phyloP scores from a whole-genome alignment of 2,329 filamentous ascomycete species.

The Fusarium penzigii region DNA sequence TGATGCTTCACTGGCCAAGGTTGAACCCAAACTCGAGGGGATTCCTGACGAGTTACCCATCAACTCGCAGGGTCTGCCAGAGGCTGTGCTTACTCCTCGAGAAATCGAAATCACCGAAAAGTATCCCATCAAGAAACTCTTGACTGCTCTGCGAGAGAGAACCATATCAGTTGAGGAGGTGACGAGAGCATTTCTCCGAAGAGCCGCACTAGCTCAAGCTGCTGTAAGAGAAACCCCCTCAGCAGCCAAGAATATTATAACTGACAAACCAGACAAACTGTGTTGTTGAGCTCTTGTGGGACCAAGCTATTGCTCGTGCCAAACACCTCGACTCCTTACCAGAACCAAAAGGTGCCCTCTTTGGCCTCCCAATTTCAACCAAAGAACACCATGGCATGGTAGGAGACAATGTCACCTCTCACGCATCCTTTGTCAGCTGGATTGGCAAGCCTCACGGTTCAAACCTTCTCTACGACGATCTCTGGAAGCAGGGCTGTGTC shows the following conservation, averaged over 20 bases:
- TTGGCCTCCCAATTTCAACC: constrained; percentile 37
- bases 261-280: constrained; percentile 31
- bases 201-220: constrained; percentile 28
- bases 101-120: constrained; percentile 33
- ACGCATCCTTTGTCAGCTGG: constrained; percentile 33
- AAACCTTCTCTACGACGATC: constrained; percentile 32
- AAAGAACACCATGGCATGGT: constrained; percentile 41
- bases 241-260: too few species aligned
- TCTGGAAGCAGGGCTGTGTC: constrained; percentile 33
- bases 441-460: constrained; percentile 35
- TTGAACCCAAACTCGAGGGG: constrained; percentile 27
- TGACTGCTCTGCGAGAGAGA: constrained; percentile 17
- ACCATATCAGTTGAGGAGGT: constrained; percentile 30
- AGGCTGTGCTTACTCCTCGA: constrained; percentile 22
- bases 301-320: constrained; percentile 36
- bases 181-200: constrained; percentile 26
- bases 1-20: constrained; percentile 27
- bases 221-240: constrained; percentile 13
- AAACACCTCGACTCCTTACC: constrained; percentile 35
- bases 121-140: constrained; percentile 25
- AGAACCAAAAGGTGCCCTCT: constrained; percentile 34
- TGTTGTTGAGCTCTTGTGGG: constrained; percentile 36
- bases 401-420: constrained; percentile 29
- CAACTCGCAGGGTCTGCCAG: constrained; percentile 25
- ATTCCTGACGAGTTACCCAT: constrained; percentile 22